phyloP scores from a whole-genome alignment of 2,329 filamentous ascomycete genomes.

The Gaeumannomyces sp. region DNA sequence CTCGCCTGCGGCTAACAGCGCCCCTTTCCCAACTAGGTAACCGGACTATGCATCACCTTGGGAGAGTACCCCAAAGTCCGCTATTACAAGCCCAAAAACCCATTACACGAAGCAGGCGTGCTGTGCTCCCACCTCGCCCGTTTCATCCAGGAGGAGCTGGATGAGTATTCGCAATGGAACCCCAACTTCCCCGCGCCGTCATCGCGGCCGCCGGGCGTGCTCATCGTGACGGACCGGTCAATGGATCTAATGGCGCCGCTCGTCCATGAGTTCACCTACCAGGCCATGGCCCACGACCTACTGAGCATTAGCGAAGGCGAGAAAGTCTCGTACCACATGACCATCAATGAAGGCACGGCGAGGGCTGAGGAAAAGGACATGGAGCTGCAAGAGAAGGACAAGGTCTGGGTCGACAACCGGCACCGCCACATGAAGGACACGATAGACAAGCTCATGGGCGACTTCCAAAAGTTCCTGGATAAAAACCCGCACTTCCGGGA shows the following conservation, averaged over 20 bases:
- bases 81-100: constrained; percentile 72
- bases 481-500: constrained; percentile 84
- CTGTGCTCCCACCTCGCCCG: constrained; percentile 81
- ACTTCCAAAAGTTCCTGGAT: constrained; percentile 86
- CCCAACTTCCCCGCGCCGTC: constrained; percentile 77
- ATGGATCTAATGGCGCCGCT: constrained; percentile 89
- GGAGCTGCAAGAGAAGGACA: constrained; percentile 85
- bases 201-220: constrained; percentile 69
- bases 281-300: constrained; percentile 95
- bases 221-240: constrained; percentile 83
- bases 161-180: constrained; percentile 80
- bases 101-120: constrained; percentile 80
- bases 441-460: constrained; percentile 83
- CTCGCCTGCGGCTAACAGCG: neutral
- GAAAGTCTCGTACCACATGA: constrained; percentile 78
- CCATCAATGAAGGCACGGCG: constrained; percentile 65
- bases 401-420: constrained; percentile 90
- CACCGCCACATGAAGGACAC: constrained; percentile 98
- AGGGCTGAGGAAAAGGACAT: constrained; percentile 80
- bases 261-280: constrained; percentile 95
- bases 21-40: constrained; percentile 50
- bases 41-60: constrained; percentile 81
- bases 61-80: constrained; percentile 91
- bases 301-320: constrained; percentile 83
- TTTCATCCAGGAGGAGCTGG: constrained; percentile 86